Evolutionary conservation across 2,329 filamentous ascomycete genomes (phyloP), one percentile per base, ranked within the genome.

Genomic region (Scytalidium lignicola): DNA sequence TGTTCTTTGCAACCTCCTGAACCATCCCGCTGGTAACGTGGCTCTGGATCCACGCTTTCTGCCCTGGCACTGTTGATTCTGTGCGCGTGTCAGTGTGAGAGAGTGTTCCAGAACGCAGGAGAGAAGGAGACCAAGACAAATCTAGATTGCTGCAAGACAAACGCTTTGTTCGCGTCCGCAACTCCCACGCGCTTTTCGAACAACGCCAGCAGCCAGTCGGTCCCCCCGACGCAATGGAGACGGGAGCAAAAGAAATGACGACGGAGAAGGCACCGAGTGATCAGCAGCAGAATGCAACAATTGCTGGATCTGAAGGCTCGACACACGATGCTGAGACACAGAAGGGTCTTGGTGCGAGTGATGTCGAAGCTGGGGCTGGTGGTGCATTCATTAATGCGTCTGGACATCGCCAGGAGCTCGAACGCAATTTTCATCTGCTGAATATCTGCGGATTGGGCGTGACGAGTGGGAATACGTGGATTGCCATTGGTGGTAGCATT

Each of bases 361-460:
- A 48, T 55, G 44, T 51, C 53, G 18, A 41, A 50, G 46, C 37
- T 10, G 37, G 41, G 10, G 26, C 42, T 19, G 46, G 45, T n/a
- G 51, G 43, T 15, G 32, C 32, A 37, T 42, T 51, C 6, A 59
- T 77, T 52, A 78, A 78, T 55, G 70, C 70, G 2, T 74, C 72
- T 2, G 75, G 75, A 1, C 74, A 79, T 57, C 65, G 70, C 39
- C 74, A 78, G 55, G 74, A 78, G 56, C 63, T 79, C 2, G 69
- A 76, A 41, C 67, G 74, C 1, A 70, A 74, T 37, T 77, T 77
- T 60, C 70, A 68, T 37, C 60, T 78, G 2, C 57, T 71, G 54
- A 70, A 65, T 26, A 69, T 76, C 41, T 74, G 70, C 56, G 64
- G 69, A 10, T 67, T 76, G 23, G 74, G 71, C 3, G 68, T 74